Evolutionary conservation across 352 stramenopile genomes (phyloP), one percentile per base, ranked within the genome.

Genomic region (Pelagophyceae sp.): DNA sequence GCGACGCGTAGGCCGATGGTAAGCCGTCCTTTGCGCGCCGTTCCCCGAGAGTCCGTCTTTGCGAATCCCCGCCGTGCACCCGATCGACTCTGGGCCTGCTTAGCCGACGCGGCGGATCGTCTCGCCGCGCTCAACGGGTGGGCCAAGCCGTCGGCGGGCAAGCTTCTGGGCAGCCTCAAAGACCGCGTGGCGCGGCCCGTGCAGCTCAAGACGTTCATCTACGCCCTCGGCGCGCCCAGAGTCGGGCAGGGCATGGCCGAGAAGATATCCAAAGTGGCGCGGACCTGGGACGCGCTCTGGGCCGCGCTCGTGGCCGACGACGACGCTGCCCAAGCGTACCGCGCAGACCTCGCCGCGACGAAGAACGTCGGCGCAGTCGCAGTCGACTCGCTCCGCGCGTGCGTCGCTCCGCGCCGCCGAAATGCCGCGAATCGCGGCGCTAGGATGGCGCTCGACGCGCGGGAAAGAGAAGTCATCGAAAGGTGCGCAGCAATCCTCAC

Each of bases 91-190:
- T n/a, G n/a, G n/a, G n/a, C n/a, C n/a, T n/a, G n/a, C n/a, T n/a
- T n/a, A n/a, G n/a, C n/a, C 17, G 63, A 72, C 29, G 63, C 63
- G 63, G 27, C 31, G 6, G 6, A 11, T 32, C 6, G 35, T 5
- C 63, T 72, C 29, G 29, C 6, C 29, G 63, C 63, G 31, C 63
- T 72, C 31, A 32, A 72, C 63, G 63, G 63, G 29, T 72, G 63
- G 63, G 63, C 31, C 5, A 19, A n/a, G 15, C 37, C 29, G 63
- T 72, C 63, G 11, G 29, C 63, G 31, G 35, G 3, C 11, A 72
- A 72, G 63, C 31, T 72, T 15, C 29, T 72, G 29, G 63, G 40
- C 63, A 29, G 11, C 11, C 63, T 72, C 31, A 32, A 72, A 15
- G 19, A 11, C 6, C 29, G 63, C 29, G 19, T 15, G 31, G 31